Conservation (phyloP, 2,329 filamentous ascomycete species). For the Xylariales sp. region DNA sequence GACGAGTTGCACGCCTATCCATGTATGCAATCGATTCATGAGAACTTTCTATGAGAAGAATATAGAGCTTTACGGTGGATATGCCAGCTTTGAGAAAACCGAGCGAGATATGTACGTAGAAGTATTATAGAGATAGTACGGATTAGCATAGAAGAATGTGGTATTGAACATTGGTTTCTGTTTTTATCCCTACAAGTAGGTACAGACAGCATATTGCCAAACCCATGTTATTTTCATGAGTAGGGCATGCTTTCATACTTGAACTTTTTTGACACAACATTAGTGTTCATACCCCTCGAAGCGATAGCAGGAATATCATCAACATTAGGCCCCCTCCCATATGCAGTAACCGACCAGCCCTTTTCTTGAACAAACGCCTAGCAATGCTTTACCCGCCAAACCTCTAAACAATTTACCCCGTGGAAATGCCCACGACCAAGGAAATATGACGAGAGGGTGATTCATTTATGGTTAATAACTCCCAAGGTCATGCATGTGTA, state of each 20-base stretch:
- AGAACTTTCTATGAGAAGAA: too few species aligned
- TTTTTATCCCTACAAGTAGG: neutral
- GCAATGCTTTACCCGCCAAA: conserved; percentile 28
- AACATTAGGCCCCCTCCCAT: neutral
- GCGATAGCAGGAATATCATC: neutral
- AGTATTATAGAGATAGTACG: too few species aligned
- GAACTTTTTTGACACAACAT: neutral
- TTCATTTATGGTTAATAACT: neutral
- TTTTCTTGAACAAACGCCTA: conserved; percentile 32
- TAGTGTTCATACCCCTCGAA: neutral
- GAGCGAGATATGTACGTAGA: too few species aligned
- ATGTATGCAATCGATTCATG: too few species aligned
- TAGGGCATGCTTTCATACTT: neutral
- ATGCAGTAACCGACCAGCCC: neutral
- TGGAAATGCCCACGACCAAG: neutral
- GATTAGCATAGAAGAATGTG: too few species aligned
- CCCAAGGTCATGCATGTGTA: neutral
- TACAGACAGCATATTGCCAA: neutral
- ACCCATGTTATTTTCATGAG: neutral
- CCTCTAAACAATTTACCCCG: neutral
- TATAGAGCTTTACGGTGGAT: too few species aligned
- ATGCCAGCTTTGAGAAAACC: too few species aligned
- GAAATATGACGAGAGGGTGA: neutral
- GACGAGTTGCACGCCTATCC: too few species aligned
- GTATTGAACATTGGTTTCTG: neutral